Evolutionary conservation across 1,284 basidiomycete genomes (phyloP).

Genomic region (Tylopilus orsonianus): DNA sequence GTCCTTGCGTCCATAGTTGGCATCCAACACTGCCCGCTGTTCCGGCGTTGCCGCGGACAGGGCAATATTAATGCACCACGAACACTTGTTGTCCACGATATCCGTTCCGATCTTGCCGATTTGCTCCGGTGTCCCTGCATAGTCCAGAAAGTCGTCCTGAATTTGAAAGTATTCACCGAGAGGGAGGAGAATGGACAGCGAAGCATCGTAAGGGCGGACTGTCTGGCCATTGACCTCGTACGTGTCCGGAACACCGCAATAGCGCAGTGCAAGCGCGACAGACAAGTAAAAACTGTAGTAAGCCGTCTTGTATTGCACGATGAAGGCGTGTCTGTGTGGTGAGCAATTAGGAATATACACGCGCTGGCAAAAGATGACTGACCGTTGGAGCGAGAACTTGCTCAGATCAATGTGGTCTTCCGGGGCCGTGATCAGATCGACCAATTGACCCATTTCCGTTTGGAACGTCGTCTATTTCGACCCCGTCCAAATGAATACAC

Average conservation of each 20-base stretch:
- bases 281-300: constrained; percentile 99
- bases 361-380: constrained; percentile 21
- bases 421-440: constrained; percentile 94
- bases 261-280: constrained; percentile 90
- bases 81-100: constrained; percentile 99
- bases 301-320: constrained; percentile 97
- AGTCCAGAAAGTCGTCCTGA: constrained; percentile 98
- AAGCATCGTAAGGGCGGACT: constrained; percentile 72
- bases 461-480: constrained; percentile 84
- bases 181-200: constrained; percentile 85
- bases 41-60: constrained; percentile 57
- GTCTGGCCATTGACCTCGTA: constrained; percentile 36
- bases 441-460: constrained; percentile 95
- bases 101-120: constrained; percentile 98
- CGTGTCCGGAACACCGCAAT: constrained; percentile 68
- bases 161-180: constrained; percentile 99
- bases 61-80: constrained; percentile 95
- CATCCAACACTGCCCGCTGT: constrained; percentile 64
- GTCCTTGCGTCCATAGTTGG: constrained; percentile 88
- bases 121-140: constrained; percentile 84
- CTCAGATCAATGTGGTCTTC: constrained; percentile 86
- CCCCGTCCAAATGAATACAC: too few relatives aligned
- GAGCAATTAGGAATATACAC: background rate
- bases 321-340: constrained; percentile 75
- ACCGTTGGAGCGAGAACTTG: constrained; percentile 89